Percentiles rank a stretch among this genome's conserved stretches.
Conservation (phyloP, 371 early-diverging fungal genomes). For the Mucor mucedo region DNA sequence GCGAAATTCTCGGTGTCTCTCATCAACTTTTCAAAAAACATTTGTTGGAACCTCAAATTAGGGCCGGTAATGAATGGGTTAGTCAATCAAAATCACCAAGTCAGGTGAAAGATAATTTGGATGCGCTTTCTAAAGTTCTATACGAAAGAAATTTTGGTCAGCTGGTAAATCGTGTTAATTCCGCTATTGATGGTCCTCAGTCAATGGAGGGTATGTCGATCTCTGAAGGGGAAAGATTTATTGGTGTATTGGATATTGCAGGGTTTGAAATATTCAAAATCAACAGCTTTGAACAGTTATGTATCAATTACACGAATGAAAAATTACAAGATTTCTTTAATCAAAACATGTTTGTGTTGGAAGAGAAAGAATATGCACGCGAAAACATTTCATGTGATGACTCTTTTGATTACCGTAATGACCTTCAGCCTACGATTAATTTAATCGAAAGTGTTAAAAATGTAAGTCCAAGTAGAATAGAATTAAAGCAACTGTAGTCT, state of each 20-base stretch:
- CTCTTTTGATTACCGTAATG: slow-evolving; percentile 99
- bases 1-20: slow-evolving; percentile 95
- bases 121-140: slow-evolving; percentile 93
- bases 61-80: slow-evolving; percentile 98
- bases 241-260: slow-evolving; percentile 99
- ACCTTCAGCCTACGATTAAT: slow-evolving; percentile 99
- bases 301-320: slow-evolving; percentile 99
- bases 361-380: slow-evolving; percentile 97
- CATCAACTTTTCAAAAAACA: slow-evolving; percentile 86
- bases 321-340: slow-evolving; percentile 99
- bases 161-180: slow-evolving; percentile 91
- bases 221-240: slow-evolving; percentile 61
- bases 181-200: slow-evolving; percentile 76
- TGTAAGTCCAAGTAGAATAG: slow-evolving; percentile 45
- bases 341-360: slow-evolving; percentile 99
- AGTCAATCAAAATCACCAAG: slow-evolving; percentile 84
- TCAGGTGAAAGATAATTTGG: slow-evolving; percentile 91
- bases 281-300: slow-evolving; percentile 99
- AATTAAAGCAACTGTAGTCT: not conserved
- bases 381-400: slow-evolving; percentile 94
- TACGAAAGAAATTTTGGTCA: slow-evolving; percentile 98
- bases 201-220: slow-evolving; percentile 36
- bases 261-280: slow-evolving; percentile 99
- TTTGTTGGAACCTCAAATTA: slow-evolving; percentile 89
- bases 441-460: slow-evolving; percentile 93